Base-by-base conservation (phyloP, 768 basidiomycete species). In the Hydnomerulius pinastri region DNA sequence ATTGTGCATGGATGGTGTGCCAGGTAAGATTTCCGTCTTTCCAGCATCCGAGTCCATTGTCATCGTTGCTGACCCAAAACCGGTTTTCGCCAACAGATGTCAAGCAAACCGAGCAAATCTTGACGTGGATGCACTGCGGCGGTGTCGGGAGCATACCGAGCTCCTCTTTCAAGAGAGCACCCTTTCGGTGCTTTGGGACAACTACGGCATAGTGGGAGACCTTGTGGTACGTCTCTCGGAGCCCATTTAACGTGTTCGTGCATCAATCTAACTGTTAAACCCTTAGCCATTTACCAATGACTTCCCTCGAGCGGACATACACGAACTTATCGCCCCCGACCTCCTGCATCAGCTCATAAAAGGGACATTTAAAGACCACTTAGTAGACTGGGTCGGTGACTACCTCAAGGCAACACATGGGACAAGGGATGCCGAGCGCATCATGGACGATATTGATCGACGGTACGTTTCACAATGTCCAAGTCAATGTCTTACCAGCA, bases 1-100 rank as follows among this genome's bases (percentile, higher is more conserved):
- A 56, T 72, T 28, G 61, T 74, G 0, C 63, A 65, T 39, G 58
- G 57, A 2, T 74, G 72, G 72, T 75, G 73, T 53, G 46, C 68
- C 9, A 53, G 54, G 72, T 73, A 58, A n/a, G n/a, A n/a, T n/a
- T n/a, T n/a, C n/a, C n/a, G n/a, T n/a, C n/a, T n/a, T n/a, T n/a
- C n/a, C n/a, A n/a, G n/a, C n/a, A n/a, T n/a, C n/a, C n/a, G n/a
- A n/a, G n/a, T n/a, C n/a, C n/a, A n/a, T n/a, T n/a, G n/a, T n/a
- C n/a, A n/a, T n/a, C n/a, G n/a, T n/a, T n/a, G n/a, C n/a, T n/a
- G n/a, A n/a, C n/a, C n/a, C n/a, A n/a, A n/a, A n/a, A n/a, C n/a
- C n/a, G n/a, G n/a, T n/a, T n/a, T n/a, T n/a, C 13, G 46, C 46
- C 24, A 43, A 42, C 3, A 71, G 66, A 40, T 68, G 69, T 40